Base-by-base conservation (phyloP, 495 filamentous ascomycete species). In the Talaromyces thailandensis region DNA sequence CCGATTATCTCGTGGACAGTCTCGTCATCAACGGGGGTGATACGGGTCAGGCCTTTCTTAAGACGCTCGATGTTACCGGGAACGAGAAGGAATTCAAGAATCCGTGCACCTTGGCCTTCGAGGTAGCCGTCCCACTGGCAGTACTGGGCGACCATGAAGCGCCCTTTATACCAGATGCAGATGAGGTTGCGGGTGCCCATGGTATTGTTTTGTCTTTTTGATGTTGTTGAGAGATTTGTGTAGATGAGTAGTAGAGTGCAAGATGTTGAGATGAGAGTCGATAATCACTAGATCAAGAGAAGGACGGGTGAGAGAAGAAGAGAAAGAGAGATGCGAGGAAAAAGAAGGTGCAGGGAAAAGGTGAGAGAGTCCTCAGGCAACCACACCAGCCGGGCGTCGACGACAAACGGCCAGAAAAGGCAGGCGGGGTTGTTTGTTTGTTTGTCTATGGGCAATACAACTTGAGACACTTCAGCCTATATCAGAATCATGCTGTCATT, bases 131-230 rank as follows among this genome's bases (percentile, higher is more conserved):
- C 65, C 50, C 50, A 67, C 28, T 66, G 64, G 26, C 21, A 32
- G 52, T 67, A 67, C 29, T 67, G 64, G 23, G 63, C 65, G 35
- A 67, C 63, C 45, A 62, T 56, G 53, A 62, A 62, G 61, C 52
- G 61, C 23, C 61, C 61, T 31, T 56, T 56, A 52, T 58, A 57
- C 35, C 35, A 50, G 28, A 63, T 56, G 25, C 61, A 62, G 51
- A 62, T 62, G 29, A 62, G 61, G 52, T 31, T 62, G 28, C 61
- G 61, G 25, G 61, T 62, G 11, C 61, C 61, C 61, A 62, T 62
- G 23, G 26, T 59, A n/a, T 57, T 8, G 12, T 16, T 18, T 3
- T 25, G n/a, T n/a, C n/a, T 0, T 8, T 29, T 2, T 1, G 14
- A 3, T 7, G 9, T 35, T 14, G 7, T 14, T 55, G 51, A 26